phyloP scores from a whole-genome alignment of 2,329 filamentous ascomycete species.

The Colletotrichum nymphaeae region DNA sequence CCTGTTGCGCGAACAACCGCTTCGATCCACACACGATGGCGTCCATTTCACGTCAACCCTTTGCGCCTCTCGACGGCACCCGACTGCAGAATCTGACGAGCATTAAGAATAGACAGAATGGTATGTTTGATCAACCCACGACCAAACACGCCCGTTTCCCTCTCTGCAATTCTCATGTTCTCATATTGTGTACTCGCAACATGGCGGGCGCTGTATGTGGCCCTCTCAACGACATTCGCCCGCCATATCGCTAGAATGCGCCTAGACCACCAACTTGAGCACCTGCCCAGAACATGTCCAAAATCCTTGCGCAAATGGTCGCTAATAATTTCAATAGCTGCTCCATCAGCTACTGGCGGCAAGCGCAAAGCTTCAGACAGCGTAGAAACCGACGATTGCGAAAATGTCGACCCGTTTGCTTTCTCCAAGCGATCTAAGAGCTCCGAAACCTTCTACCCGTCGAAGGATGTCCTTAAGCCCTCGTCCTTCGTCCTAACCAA shows the following conservation, averaged over 20 bases:
- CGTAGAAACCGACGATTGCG: conserved; percentile 63
- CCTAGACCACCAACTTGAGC: conserved; percentile 17
- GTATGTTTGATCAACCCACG: conserved; percentile 55
- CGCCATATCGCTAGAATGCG: not conserved
- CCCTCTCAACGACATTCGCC: not conserved
- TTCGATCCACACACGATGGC: conserved; percentile 57
- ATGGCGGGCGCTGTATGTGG: not conserved
- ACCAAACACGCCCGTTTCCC: conserved; percentile 15
- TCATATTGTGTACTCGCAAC: not conserved
- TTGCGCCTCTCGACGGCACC: conserved; percentile 76
- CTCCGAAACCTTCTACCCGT: conserved; percentile 49
- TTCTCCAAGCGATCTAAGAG: conserved; percentile 71
- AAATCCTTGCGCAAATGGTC: not conserved
- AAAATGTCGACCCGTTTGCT: conserved; percentile 70
- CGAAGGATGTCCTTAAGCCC: conserved; percentile 62
- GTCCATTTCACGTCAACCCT: conserved; percentile 74
- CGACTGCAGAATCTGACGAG: conserved; percentile 79
- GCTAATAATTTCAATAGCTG: conserved; percentile 47
- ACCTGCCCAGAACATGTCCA: not conserved
- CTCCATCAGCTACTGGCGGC: conserved; percentile 50
- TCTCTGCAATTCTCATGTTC: not conserved
- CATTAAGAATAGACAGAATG: conserved; percentile 82
- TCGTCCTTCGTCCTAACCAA: conserved; percentile 58
- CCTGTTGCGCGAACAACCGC: conserved; percentile 16
- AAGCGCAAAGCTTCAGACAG: conserved; percentile 70